Evolutionary conservation across 371 early-diverging fungal species (phyloP), one percentile per base, ranked within the genome.

Genomic region (Mucor saturninus): DNA sequence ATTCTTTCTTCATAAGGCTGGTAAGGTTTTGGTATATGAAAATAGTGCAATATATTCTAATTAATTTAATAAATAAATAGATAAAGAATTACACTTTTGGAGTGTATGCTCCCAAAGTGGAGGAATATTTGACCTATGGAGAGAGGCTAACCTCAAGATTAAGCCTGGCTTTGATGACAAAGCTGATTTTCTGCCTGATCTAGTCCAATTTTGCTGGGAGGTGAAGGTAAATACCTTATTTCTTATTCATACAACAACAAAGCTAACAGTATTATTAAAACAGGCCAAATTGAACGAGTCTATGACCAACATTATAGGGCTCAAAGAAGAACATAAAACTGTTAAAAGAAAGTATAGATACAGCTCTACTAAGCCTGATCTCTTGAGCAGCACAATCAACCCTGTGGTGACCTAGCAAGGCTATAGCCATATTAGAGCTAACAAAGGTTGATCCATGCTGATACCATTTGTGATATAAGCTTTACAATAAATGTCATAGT

Each of bases 81-180:
- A 60, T 32, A 40, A 26, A 4, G 42, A 60, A 60, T 60, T 60
- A 15, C 60, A 60, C 35, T 52, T 38, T 11, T 38, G 39, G 39
- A 38, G 39, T 60, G n/a, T 60, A 13, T 40, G 53, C 15, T 60
- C 42, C 30, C 45, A 53, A 13, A 39, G 52, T 29, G 60, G 21
- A 60, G 60, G 43, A 28, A 14, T 60, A 15, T 60, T 52, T 15
- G 53, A 52, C 32, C 42, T 40, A 7, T 51, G 53, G 60, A 60
- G 53, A 52, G 60, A 51, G 60, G 28, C 58, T 15, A 9, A 28
- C 30, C 9, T 60, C 39, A 38, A 42, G 15, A 52, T 60, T 43
- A 52, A 60, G 60, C 60, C 60, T 39, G 53, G 52, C 29, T 60
- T 52, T 52, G 32, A 60, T n/a, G 53, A 60, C 26, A 52, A 40